These are phyloP conservation scores for Calonectria crousiana DNA, from an alignment of 2,329 filamentous ascomycete species.

Conservation along the genomic window DNA sequence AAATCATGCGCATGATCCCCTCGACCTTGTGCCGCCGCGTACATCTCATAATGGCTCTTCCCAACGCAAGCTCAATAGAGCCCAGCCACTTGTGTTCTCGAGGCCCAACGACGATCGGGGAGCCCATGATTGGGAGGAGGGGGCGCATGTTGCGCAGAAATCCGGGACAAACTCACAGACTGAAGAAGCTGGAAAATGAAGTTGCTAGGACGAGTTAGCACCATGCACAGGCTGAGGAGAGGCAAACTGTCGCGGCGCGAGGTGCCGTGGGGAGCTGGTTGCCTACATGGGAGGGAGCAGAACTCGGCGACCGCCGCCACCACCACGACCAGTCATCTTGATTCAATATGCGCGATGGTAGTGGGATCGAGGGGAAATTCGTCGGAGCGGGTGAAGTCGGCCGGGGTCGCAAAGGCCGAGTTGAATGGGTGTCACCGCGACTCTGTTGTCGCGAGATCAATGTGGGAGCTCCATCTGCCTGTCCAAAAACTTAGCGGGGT, in stretches of 20 bases:
- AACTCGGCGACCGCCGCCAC: conserved; percentile 70
- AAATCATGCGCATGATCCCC: neutral
- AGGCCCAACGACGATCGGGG: conserved; percentile 31
- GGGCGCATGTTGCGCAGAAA: neutral
- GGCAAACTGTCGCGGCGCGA: conserved; percentile 32
- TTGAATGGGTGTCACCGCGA: conserved; percentile 33
- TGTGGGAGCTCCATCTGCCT: conserved; percentile 38
- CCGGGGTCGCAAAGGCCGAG: conserved; percentile 7
- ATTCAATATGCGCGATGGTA: conserved; percentile 22
- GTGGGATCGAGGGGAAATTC: neutral
- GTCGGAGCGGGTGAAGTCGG: conserved; percentile 8
- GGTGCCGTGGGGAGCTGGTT: conserved; percentile 25
- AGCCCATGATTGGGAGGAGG: conserved; percentile 4
- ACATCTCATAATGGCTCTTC: neutral
- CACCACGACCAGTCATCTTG: conserved; percentile 70
- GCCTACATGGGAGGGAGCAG: conserved; percentile 68
- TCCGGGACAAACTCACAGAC: conserved; percentile 51
- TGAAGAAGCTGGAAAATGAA: conserved; percentile 82
- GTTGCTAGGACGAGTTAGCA: conserved; percentile 54
- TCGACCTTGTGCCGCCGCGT: neutral
- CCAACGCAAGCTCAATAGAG: neutral
- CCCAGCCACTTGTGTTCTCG: conserved; percentile 25
- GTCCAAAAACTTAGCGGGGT: conserved; percentile 39
- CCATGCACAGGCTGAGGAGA: neutral
- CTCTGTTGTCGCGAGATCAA: conserved; percentile 43